Conservation (phyloP, 2,329 filamentous ascomycete species). For the Huntiella omanensis region DNA sequence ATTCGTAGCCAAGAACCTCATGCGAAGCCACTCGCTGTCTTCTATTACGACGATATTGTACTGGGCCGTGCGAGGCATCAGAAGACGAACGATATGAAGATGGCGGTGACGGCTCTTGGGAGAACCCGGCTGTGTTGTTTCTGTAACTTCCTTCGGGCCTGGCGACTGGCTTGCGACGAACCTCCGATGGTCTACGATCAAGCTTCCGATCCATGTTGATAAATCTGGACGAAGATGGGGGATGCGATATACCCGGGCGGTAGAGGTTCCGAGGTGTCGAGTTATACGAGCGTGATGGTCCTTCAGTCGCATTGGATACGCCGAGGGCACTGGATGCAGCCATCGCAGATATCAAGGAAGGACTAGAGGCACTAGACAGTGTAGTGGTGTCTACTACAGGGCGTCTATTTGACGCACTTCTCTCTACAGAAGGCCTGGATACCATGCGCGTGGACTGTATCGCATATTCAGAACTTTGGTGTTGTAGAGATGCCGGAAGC, state of each 20-base stretch:
- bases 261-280: not conserved
- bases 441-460: slow-evolving; percentile 28
- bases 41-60: not conserved
- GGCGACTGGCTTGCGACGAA: slow-evolving; percentile 9
- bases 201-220: slow-evolving; percentile 5
- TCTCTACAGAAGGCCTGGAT: slow-evolving; percentile 11
- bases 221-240: slow-evolving; percentile 10
- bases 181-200: slow-evolving; percentile 1
- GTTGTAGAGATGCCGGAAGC: not conserved
- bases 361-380: slow-evolving; percentile 21
- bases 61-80: slow-evolving; percentile 5
- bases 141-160: not conserved
- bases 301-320: not conserved
- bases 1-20: not conserved
- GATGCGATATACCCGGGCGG: slow-evolving; percentile 6
- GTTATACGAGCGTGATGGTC: no score
- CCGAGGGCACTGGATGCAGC: slow-evolving; percentile 37
- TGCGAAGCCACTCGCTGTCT: not conserved
- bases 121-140: no score
- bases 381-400: slow-evolving; percentile 17
- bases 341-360: slow-evolving; percentile 32
- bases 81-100: slow-evolving; percentile 8
- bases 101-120: slow-evolving; percentile 2
- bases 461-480: not conserved
- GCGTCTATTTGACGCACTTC: slow-evolving; percentile 11